These are phyloP conservation scores for Proliferodiscus dingleyae DNA, from an alignment of 2,329 filamentous ascomycete species.

Conservation along the genomic window DNA sequence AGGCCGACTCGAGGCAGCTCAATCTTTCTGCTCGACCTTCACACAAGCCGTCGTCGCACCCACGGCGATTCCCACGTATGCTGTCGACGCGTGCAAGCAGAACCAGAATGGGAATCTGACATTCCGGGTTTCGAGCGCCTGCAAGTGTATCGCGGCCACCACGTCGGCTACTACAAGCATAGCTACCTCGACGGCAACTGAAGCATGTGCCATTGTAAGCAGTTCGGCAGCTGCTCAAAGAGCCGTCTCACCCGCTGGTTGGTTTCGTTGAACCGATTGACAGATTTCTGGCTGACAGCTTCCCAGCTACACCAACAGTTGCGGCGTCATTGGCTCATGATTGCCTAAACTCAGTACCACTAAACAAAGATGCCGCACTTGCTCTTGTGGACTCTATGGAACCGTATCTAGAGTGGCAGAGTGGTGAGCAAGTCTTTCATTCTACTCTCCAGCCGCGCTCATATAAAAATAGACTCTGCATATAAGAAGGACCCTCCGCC, in stretches of 20 bases:
- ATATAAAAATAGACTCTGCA: conserved; percentile 19
- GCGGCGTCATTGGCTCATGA: conserved; percentile 27
- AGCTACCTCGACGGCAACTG: conserved; percentile 5
- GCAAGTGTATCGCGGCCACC: conserved; percentile 18
- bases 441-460: background rate
- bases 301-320: conserved; percentile 24
- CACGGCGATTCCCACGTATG: conserved; percentile 15
- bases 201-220: conserved; percentile 27
- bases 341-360: conserved; percentile 28
- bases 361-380: conserved; percentile 24
- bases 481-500: conserved; percentile 46
- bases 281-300: background rate
- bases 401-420: conserved; percentile 30
- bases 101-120: conserved; percentile 17
- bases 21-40: conserved; percentile 32
- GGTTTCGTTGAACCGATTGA: background rate
- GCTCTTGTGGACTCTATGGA: conserved; percentile 21
- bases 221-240: conserved; percentile 21
- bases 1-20: conserved; percentile 31
- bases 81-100: conserved; percentile 10
- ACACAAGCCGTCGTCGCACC: conserved; percentile 9
- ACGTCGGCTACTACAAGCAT: conserved; percentile 4
- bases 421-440: conserved; percentile 15
- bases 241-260: conserved; percentile 19
- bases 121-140: conserved; percentile 17